phyloP scores from a whole-genome alignment of 306 rosid species.

The Pyrus betulifolia region DNA sequence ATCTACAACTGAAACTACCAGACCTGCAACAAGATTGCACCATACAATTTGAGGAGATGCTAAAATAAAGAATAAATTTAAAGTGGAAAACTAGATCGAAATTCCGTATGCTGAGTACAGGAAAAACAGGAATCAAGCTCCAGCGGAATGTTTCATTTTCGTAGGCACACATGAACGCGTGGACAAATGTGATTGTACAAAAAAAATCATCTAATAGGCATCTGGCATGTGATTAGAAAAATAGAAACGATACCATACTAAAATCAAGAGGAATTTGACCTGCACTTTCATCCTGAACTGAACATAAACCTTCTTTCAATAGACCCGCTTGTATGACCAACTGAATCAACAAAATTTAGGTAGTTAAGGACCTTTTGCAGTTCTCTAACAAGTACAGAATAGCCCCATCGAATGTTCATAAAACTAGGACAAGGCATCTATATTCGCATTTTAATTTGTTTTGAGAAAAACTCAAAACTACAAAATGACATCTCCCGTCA shows the following conservation, averaged over 20 bases:
- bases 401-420: neutral
- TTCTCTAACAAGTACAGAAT: neutral
- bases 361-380: conserved; percentile 14
- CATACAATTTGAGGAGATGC: neutral
- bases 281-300: conserved; percentile 92
- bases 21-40: conserved; percentile 47
- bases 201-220: no score
- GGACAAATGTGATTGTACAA: no score
- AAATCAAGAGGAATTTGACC: conserved; percentile 33
- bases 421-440: neutral
- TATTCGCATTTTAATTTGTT: neutral
- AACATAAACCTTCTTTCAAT: conserved; percentile 64
- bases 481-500: neutral
- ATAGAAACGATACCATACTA: neutral
- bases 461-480: neutral
- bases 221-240: fast-evolving
- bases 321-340: conserved; percentile 60
- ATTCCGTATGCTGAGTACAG: neutral
- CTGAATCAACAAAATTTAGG: conserved; percentile 38
- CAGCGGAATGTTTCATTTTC: no score
- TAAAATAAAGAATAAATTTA: neutral
- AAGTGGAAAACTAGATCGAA: conserved; percentile 6
- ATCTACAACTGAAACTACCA: conserved; percentile 64
- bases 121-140: neutral
- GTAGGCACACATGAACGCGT: no score